Percentiles rank a stretch among this genome's conserved stretches.
Evolutionary conservation across 768 basidiomycete species (phyloP).

Genomic region (Boletus subcaerulescens): DNA sequence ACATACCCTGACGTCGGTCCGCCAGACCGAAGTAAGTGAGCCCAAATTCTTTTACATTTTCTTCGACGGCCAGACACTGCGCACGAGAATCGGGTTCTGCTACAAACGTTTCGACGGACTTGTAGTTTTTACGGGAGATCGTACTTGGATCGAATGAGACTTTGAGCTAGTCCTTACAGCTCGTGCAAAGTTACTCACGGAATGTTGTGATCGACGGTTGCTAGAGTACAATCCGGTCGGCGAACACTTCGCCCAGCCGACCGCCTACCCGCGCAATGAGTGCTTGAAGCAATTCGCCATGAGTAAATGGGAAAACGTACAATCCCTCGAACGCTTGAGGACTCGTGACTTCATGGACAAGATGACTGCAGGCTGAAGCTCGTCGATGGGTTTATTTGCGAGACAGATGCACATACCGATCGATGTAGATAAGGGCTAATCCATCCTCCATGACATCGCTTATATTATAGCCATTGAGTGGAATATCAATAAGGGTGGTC

Average conservation of each 20-base stretch:
- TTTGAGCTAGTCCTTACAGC: neutral
- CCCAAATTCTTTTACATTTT: slow-evolving; percentile 89
- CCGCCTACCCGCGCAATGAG: slow-evolving; percentile 41
- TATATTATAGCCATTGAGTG: slow-evolving; percentile 30
- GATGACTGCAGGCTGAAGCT: slow-evolving; percentile 36
- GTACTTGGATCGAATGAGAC: slow-evolving; percentile 44
- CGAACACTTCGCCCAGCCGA: slow-evolving; percentile 76
- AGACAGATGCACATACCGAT: slow-evolving; percentile 46
- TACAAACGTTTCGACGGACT: slow-evolving; percentile 69
- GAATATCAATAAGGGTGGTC: slow-evolving; percentile 3
- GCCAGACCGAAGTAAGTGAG: slow-evolving; percentile 90
- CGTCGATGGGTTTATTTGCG: neutral
- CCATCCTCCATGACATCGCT: slow-evolving; percentile 76
- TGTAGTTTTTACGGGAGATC: slow-evolving; percentile 70
- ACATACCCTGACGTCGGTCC: slow-evolving; percentile 78
- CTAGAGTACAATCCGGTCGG: slow-evolving; percentile 84
- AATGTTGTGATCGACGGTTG: slow-evolving; percentile 86
- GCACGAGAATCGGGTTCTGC: slow-evolving; percentile 81
- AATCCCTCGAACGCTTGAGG: slow-evolving; percentile 91
- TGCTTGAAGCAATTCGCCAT: neutral
- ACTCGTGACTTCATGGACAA: slow-evolving; percentile 91
- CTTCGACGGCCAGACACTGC: slow-evolving; percentile 80
- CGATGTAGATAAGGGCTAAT: slow-evolving; percentile 79
- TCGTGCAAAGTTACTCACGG: slow-evolving; percentile 51
- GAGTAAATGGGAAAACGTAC: slow-evolving; percentile 37